A percentile compares a stretch with the other conserved stretches of the same genome.
phyloP scores from a whole-genome alignment of 345 rosid genomes.

The Hibiscus tridactylites region DNA sequence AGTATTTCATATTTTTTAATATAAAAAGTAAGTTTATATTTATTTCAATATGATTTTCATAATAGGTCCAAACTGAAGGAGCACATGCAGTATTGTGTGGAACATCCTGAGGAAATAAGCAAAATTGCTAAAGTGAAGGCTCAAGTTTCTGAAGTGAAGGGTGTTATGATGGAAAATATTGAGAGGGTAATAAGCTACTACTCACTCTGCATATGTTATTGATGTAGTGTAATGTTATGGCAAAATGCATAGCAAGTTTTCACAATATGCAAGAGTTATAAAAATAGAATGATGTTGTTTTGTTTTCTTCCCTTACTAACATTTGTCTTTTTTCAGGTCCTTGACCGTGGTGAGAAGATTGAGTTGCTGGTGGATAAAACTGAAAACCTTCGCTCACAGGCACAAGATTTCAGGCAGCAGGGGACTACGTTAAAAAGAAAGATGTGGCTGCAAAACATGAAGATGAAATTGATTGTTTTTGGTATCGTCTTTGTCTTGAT shows the following conservation, averaged over 20 bases:
- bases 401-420: conserved; percentile 61
- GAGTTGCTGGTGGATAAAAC: background rate
- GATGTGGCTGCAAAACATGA: background rate
- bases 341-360: background rate
- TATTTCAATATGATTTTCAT: no score
- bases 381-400: conserved; percentile 22
- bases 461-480: conserved; percentile 6
- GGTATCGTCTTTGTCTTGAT: conserved; percentile 57
- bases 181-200: conserved; percentile 55
- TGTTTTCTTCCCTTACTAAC: background rate
- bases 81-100: conserved; percentile 26
- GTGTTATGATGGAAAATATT: conserved; percentile 96
- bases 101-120: conserved; percentile 94
- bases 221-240: background rate
- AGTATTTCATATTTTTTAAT: no score
- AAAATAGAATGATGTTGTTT: no score
- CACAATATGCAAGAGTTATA: background rate
- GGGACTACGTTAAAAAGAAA: background rate
- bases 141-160: conserved; percentile 94
- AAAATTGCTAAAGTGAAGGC: conserved; percentile 97
- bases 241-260: no score
- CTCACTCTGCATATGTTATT: background rate
- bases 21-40: no score
- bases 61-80: conserved; percentile 51
- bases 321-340: background rate